Percentiles rank a stretch among this genome's conserved stretches.
These are phyloP conservation scores for Paraconiothyrium brasiliense DNA, from an alignment of 2,329 filamentous ascomycete species.

Conservation along the genomic window DNA sequence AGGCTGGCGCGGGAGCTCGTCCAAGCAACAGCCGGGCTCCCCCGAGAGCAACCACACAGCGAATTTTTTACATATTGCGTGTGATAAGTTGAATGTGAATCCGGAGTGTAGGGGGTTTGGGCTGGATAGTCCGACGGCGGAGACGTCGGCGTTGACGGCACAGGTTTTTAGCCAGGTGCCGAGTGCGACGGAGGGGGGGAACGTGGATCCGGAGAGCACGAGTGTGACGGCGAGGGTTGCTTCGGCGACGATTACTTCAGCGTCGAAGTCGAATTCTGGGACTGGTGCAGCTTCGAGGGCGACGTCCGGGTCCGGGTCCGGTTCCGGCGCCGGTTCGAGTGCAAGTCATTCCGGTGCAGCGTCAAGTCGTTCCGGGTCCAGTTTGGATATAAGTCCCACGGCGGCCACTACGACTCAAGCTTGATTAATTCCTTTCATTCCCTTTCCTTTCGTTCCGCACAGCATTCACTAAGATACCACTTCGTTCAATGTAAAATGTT, in stretches of 20 bases:
- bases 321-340: too few species aligned
- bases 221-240: background rate
- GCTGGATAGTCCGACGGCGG: background rate
- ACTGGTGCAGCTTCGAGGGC: too few species aligned
- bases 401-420: background rate
- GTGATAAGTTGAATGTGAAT: background rate
- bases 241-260: background rate
- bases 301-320: too few species aligned
- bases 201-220: background rate
- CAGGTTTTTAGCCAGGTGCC: background rate
- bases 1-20: background rate
- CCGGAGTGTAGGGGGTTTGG: constrained; percentile 1
- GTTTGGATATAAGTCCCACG: background rate
- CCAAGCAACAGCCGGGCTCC: background rate
- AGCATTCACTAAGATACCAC: background rate
- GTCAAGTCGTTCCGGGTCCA: background rate
- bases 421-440: background rate
- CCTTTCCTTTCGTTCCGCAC: background rate
- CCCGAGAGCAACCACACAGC: background rate
- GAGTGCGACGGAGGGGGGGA: background rate
- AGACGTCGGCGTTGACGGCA: background rate
- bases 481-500: background rate
- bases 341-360: too few species aligned
- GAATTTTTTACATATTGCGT: constrained; percentile 2
- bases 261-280: background rate